phyloP scores from a whole-genome alignment of 345 rosid genomes.

The Bretschneidera sinensis region DNA sequence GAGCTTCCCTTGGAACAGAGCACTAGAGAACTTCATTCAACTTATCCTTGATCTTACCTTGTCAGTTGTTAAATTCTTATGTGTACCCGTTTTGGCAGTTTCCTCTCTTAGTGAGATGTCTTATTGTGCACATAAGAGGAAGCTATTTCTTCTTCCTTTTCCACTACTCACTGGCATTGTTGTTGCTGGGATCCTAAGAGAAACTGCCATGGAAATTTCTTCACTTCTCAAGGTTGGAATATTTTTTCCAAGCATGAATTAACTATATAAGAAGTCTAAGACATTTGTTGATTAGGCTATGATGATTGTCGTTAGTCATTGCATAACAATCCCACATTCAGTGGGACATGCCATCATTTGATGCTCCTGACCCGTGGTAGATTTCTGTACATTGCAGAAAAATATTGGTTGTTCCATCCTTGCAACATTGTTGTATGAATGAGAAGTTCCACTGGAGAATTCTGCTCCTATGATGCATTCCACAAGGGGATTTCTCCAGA shows the following conservation, averaged over 20 bases:
- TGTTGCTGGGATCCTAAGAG: slow-evolving; percentile 47
- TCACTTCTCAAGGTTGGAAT: slow-evolving; percentile 63
- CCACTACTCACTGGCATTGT: slow-evolving; percentile 67
- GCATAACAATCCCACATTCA: neutral
- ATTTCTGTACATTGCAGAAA: neutral
- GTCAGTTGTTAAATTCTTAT: slow-evolving; percentile 60
- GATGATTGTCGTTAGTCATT: neutral
- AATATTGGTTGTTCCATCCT: neutral
- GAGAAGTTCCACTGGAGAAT: neutral
- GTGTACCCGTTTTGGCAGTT: slow-evolving; percentile 63
- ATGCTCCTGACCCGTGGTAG: neutral
- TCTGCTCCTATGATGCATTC: neutral
- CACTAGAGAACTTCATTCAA: slow-evolving; percentile 61
- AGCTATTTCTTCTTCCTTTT: slow-evolving; percentile 55
- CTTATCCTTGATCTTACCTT: slow-evolving; percentile 65
- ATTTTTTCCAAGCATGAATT: slow-evolving; percentile 7
- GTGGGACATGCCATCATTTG: neutral
- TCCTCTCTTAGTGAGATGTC: slow-evolving; percentile 96
- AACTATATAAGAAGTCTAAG: slow-evolving; percentile 8
- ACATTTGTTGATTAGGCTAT: neutral
- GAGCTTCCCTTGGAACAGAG: slow-evolving; percentile 79
- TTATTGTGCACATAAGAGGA: slow-evolving; percentile 84
- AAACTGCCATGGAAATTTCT: slow-evolving; percentile 58
- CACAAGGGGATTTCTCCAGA: neutral
- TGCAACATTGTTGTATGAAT: neutral